phyloP scores from a whole-genome alignment of 2,329 filamentous ascomycete species.

The Microcyclosporella mali region DNA sequence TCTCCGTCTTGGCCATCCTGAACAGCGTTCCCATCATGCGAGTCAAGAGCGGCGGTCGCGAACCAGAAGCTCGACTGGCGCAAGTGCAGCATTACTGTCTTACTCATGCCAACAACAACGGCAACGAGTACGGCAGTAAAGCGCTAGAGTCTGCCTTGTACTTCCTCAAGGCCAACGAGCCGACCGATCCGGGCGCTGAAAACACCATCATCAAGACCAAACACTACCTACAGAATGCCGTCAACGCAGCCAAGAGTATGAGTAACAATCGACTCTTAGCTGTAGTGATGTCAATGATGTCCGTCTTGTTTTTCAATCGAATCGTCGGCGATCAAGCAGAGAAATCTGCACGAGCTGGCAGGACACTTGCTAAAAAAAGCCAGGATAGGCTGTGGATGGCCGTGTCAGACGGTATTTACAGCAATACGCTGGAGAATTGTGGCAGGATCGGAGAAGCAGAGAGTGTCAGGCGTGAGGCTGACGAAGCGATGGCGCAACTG shows the following conservation, averaged over 20 bases:
- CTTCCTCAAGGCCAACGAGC: conserved; percentile 60
- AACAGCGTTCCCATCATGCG: conserved; percentile 46
- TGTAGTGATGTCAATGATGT: conserved; percentile 80
- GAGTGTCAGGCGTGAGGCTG: conserved; percentile 17
- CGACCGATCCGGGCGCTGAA: conserved; percentile 44
- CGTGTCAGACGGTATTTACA: conserved; percentile 72
- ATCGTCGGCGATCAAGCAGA: conserved; percentile 61
- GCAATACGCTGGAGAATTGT: conserved; percentile 66
- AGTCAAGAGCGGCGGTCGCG: conserved; percentile 28
- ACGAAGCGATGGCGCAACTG: conserved; percentile 18
- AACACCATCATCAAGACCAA: conserved; percentile 71
- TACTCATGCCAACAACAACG: conserved; percentile 60
- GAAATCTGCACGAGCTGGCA: conserved; percentile 44
- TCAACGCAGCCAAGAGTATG: conserved; percentile 62
- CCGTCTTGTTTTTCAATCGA: conserved; percentile 71
- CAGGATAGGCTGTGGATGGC: conserved; percentile 39
- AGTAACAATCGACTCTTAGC: conserved; percentile 74
- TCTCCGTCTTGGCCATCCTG: conserved; percentile 43
- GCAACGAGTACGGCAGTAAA: conserved; percentile 62
- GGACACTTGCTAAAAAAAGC: conserved; percentile 51
- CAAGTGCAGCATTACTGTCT: conserved; percentile 62
- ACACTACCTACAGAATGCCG: conserved; percentile 65
- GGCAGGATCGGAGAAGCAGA: conserved; percentile 40
- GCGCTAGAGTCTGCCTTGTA: conserved; percentile 74
- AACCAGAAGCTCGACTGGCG: conserved; percentile 55